These are phyloP conservation scores for Ogataea neopini DNA, from an alignment of 805 yeast species.

Conservation along the genomic window DNA sequence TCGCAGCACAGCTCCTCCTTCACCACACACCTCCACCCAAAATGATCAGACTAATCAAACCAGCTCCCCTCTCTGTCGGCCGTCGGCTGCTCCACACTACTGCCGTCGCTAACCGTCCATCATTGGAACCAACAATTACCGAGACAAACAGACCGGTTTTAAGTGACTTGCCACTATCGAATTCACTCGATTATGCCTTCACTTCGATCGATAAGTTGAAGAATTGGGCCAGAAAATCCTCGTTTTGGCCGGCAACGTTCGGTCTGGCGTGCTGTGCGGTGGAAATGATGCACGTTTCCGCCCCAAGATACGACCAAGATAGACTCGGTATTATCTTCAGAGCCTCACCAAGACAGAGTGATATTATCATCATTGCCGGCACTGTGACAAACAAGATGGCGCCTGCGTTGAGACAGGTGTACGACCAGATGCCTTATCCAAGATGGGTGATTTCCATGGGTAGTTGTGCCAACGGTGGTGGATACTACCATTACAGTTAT, in stretches of 20 bases:
- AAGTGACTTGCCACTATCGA: conserved; percentile 58
- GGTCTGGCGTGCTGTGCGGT: conserved; percentile 94
- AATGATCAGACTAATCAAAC: neutral
- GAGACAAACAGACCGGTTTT: conserved; percentile 73
- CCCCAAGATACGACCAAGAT: conserved; percentile 91
- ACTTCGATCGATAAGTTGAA: conserved; percentile 81
- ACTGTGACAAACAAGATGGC: conserved; percentile 93
- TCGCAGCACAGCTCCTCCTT: too few relatives aligned
- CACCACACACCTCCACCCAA: neutral
- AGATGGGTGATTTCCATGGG: conserved; percentile 96
- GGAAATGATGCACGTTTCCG: conserved; percentile 92
- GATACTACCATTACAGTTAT: conserved; percentile 87
- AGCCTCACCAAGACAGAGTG: conserved; percentile 91
- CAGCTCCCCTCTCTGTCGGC: too few relatives aligned
- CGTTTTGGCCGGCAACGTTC: conserved; percentile 92
- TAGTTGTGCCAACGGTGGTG: conserved; percentile 92
- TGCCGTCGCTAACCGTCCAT: too few relatives aligned
- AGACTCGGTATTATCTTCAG: conserved; percentile 90
- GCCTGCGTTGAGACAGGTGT: conserved; percentile 88
- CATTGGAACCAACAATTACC: conserved; percentile 50
- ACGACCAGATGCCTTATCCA: conserved; percentile 94
- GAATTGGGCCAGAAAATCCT: conserved; percentile 89
- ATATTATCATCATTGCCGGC: conserved; percentile 90
- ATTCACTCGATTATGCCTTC: conserved; percentile 75
- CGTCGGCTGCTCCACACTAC: too few relatives aligned